Percentiles rank a stretch among this genome's conserved stretches.
These are phyloP conservation scores for Podila verticillata DNA, from an alignment of 192 early-diverging fungal species.

Conservation along the genomic window DNA sequence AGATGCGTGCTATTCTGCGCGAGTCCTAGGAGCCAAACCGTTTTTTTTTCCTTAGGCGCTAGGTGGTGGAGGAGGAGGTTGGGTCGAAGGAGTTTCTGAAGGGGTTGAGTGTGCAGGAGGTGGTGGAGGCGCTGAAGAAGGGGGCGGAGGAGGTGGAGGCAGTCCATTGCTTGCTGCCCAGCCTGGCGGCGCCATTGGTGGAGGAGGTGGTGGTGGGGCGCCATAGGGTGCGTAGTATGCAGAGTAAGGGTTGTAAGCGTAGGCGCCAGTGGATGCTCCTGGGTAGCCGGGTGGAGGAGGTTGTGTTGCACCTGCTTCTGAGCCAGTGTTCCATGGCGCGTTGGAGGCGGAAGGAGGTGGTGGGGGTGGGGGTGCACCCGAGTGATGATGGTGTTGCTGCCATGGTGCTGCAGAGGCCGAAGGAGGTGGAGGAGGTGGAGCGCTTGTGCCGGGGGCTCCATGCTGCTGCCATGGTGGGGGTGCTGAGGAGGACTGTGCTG, in stretches of 20 bases:
- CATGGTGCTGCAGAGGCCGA: constrained; percentile 19
- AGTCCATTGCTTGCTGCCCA: constrained; percentile 18
- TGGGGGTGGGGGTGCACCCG: constrained; percentile 29
- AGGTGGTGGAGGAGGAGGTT: constrained; percentile 53
- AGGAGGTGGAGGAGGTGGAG: constrained; percentile 4
- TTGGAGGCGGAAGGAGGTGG: constrained; percentile 9
- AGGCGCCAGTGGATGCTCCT: neutral
- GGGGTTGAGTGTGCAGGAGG: constrained; percentile 50
- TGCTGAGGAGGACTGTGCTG: constrained; percentile 19
- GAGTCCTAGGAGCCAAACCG: neutral
- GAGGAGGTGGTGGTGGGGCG: neutral
- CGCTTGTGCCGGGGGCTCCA: constrained; percentile 32
- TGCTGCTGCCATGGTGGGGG: constrained; percentile 53
- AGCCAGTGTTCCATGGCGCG: neutral
- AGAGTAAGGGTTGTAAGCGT: constrained; percentile 1
- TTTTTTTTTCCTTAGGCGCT: neutral
- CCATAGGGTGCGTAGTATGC: constrained; percentile 1
- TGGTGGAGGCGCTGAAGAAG: constrained; percentile 50
- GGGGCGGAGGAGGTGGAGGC: constrained; percentile 48
- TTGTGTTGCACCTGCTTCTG: neutral
- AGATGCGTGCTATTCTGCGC: neutral
- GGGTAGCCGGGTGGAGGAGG: constrained; percentile 1
- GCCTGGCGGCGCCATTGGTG: constrained; percentile 25
- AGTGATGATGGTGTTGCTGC: constrained; percentile 16
- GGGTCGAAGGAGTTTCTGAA: constrained; percentile 36